These are phyloP conservation scores for Tillandsia fasciculata DNA, from an alignment of 176 grass and related monocot species.

Conservation along the genomic window DNA sequence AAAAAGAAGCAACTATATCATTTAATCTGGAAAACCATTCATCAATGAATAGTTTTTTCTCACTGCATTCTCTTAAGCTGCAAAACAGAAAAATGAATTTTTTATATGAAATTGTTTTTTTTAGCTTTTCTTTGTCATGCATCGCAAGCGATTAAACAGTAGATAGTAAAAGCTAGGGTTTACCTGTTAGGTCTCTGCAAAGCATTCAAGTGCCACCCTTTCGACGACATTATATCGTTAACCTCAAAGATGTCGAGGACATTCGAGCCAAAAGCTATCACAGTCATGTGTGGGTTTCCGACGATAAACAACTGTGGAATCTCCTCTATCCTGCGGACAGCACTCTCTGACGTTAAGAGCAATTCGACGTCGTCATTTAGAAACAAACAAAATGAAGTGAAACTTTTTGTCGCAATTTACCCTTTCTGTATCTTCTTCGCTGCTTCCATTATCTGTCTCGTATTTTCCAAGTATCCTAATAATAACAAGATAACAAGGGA, in stretches of 20 bases:
- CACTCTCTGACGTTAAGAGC: not conserved
- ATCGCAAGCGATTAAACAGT: too few relatives aligned
- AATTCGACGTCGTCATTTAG: not conserved
- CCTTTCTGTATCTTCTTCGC: conserved; percentile 87
- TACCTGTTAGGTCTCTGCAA: conserved; percentile 66
- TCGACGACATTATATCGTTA: conserved; percentile 89
- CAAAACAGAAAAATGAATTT: too few relatives aligned
- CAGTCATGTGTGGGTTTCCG: conserved; percentile 79
- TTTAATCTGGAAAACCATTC: too few relatives aligned
- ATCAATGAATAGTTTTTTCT: too few relatives aligned
- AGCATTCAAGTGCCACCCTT: conserved; percentile 94
- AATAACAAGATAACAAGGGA: not conserved
- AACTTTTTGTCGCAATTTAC: conserved; percentile 28
- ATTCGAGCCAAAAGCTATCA: conserved; percentile 77
- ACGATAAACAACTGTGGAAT: conserved; percentile 73
- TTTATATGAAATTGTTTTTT: too few relatives aligned
- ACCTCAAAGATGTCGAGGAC: conserved; percentile 88
- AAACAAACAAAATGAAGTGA: conserved; percentile 12
- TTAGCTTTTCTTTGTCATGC: too few relatives aligned
- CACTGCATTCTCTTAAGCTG: too few relatives aligned
- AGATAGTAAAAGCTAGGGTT: not conserved
- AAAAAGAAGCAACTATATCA: too few relatives aligned
- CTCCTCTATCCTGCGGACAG: conserved; percentile 53
- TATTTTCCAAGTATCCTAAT: conserved; percentile 83
- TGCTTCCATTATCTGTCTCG: conserved; percentile 76